Evolutionary conservation across 129 eudicot genomes (phyloP).

Genomic region (Saussurea involucrata): DNA sequence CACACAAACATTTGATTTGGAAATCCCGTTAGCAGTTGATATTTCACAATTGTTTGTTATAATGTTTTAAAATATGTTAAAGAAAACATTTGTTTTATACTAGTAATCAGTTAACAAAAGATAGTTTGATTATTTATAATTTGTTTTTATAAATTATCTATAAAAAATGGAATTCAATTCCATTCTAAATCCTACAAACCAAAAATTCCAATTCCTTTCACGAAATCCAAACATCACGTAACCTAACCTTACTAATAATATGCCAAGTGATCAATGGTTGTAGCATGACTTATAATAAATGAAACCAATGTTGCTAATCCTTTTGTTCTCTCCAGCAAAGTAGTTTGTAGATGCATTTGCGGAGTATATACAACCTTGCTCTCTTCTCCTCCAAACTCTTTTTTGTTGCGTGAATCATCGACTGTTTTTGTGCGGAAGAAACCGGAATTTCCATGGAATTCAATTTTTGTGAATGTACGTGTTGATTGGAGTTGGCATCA

Average conservation of each 20-base stretch:
- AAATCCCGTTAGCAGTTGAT: neutral
- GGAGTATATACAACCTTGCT: slow-evolving; percentile 44
- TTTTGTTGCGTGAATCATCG: slow-evolving; percentile 11
- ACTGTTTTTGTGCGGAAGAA: slow-evolving; percentile 22
- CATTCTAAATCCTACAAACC: neutral
- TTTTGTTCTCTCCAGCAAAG: slow-evolving; percentile 45
- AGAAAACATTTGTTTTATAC: neutral
- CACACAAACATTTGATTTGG: neutral
- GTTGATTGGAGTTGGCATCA: neutral
- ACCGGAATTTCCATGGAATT: slow-evolving; percentile 9
- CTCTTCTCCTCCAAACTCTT: slow-evolving; percentile 38
- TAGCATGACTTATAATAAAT: neutral
- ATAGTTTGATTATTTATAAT: neutral
- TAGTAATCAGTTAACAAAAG: neutral
- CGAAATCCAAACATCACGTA: neutral
- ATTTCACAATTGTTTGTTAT: neutral
- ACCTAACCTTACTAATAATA: neutral
- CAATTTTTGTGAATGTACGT: neutral
- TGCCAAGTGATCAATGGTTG: neutral
- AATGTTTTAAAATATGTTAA: no score
- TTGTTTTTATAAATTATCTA: neutral
- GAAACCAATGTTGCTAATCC: slow-evolving; percentile 1
- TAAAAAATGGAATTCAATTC: no score
- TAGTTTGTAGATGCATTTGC: slow-evolving; percentile 48
- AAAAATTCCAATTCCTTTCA: neutral